Evolutionary conservation across 306 rosid species (phyloP).

Genomic region (Leucaena leucocephala): DNA sequence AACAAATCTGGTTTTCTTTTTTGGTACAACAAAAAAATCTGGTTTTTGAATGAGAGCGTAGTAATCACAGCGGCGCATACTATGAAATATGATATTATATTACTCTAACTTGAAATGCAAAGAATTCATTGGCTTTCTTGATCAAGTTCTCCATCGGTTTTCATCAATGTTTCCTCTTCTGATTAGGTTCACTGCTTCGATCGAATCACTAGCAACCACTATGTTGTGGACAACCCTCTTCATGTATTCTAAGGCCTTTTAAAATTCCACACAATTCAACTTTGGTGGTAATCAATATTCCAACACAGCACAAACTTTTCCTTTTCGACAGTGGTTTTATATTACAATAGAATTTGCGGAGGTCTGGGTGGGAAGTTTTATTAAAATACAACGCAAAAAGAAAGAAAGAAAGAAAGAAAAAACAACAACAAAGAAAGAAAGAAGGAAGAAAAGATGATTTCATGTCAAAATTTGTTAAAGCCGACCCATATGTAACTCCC

Average conservation of each 20-base stretch:
- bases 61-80: not conserved
- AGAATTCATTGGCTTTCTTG: not conserved
- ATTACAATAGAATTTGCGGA: too few relatives aligned
- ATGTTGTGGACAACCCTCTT: not conserved
- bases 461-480: not conserved
- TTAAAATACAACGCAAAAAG: not conserved
- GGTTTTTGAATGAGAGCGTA: conserved; percentile 20
- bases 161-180: not conserved
- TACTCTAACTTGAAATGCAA: not conserved
- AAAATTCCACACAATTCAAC: not conserved
- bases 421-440: not conserved
- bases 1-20: conserved; percentile 30
- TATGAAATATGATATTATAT: conserved; percentile 1
- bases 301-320: not conserved
- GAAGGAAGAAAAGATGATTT: not conserved
- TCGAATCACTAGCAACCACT: not conserved
- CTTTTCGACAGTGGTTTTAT: not conserved
- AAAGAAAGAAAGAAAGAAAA: too few relatives aligned
- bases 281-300: not conserved
- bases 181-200: not conserved
- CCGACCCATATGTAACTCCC: not conserved
- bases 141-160: not conserved
- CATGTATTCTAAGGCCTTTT: not conserved
- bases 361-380: not conserved
- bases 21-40: too few relatives aligned